phyloP scores from a whole-genome alignment of 176 grass and related monocot species.

The maize (Zea mays) region Zm-B73-REFERENCE-NAM-5.0 NC_050104.1:109820001-109820500 shows the following conservation, averaged over 20 bases:
- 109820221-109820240: conserved; percentile 84
- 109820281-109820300: background rate
- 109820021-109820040: background rate
- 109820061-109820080: conserved; percentile 2
- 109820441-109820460: conserved; percentile 72
- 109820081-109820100: background rate
- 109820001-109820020: background rate
- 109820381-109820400: conserved; percentile 55
- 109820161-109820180: conserved; percentile 89
- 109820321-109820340: conserved; percentile 18
- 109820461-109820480: conserved; percentile 85
- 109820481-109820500: background rate
- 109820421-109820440: conserved; percentile 74
- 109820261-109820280: conserved; percentile 12
- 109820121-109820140: conserved; percentile 35
- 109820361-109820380: conserved; percentile 84
- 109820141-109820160: conserved; percentile 97
- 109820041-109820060: background rate
- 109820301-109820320: background rate
- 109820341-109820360: conserved; percentile 32
- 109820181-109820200: conserved; percentile 91
- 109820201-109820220: conserved; percentile 93
- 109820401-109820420: conserved; percentile 78
- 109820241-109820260: conserved; percentile 63
- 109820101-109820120: conserved; percentile 14